Evolutionary conservation across 441 rosid genomes (phyloP).

Genomic region (Gossypium davidsonii): DNA sequence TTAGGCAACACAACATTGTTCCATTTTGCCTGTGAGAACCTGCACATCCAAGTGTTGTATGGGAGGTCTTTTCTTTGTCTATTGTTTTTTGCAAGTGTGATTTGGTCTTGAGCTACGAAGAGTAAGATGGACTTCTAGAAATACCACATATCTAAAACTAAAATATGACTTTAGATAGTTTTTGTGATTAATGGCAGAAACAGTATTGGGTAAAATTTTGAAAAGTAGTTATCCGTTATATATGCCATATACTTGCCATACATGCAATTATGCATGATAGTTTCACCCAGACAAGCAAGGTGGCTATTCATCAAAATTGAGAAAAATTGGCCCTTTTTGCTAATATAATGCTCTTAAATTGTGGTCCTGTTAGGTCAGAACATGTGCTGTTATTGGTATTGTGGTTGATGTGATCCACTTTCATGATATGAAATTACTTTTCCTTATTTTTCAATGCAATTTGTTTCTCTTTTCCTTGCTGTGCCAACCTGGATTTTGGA

Average conservation of each 20-base stretch:
- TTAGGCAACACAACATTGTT: neutral
- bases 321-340: neutral
- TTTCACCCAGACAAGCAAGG: neutral
- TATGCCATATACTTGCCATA: neutral
- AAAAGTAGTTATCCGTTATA: neutral
- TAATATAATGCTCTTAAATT: neutral
- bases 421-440: neutral
- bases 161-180: neutral
- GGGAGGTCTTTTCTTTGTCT: neutral
- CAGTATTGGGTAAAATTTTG: neutral
- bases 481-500: neutral
- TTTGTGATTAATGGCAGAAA: constrained; percentile 1
- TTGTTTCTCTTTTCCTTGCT: constrained; percentile 1
- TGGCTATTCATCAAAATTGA: neutral
- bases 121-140: neutral
- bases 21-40: neutral
- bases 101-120: neutral
- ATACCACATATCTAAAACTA: neutral
- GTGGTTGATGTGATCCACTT: constrained; percentile 2
- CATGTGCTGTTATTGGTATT: neutral
- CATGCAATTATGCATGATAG: neutral
- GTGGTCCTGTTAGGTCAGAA: neutral
- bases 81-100: neutral
- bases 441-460: neutral
- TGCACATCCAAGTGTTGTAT: neutral